phyloP scores from a whole-genome alignment of 768 basidiomycete genomes.

The Boletellus emodensis region DNA sequence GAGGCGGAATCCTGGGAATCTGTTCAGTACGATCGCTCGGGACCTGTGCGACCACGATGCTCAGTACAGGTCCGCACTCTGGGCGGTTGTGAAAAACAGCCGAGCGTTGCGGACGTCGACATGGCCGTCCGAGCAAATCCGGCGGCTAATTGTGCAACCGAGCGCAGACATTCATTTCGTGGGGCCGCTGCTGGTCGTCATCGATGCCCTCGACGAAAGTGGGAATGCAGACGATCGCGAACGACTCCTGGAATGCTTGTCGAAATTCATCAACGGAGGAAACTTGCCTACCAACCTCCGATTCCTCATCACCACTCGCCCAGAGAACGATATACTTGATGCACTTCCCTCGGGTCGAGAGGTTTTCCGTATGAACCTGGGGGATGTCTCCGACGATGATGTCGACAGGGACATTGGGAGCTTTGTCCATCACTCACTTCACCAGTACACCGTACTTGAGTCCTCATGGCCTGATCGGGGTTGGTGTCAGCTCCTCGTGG shows the following conservation, averaged over 20 bases:
- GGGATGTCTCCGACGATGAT: neutral
- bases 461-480: neutral
- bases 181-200: too few relatives aligned
- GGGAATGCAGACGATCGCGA: neutral
- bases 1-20: too few relatives aligned
- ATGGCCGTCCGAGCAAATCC: too few relatives aligned
- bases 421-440: neutral
- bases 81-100: too few relatives aligned
- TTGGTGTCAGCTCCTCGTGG: slow-evolving; percentile 12
- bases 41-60: too few relatives aligned
- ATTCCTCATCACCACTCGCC: neutral
- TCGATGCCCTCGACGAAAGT: slow-evolving; percentile 11
- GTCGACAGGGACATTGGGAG: neutral
- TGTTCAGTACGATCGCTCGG: too few relatives aligned
- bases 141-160: too few relatives aligned
- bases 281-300: neutral
- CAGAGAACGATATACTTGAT: slow-evolving; percentile 1
- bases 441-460: neutral
- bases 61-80: too few relatives aligned
- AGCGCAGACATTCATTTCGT: too few relatives aligned
- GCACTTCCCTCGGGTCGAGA: slow-evolving; percentile 11
- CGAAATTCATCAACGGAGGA: neutral
- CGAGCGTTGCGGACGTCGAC: too few relatives aligned
- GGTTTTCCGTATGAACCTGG: slow-evolving; percentile 10
- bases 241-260: slow-evolving; percentile 1